Percentiles rank a stretch among this genome's conserved stretches.
Conservation (phyloP, 1,284 basidiomycete species). For the Moesziomyces antarcticus region DNA sequence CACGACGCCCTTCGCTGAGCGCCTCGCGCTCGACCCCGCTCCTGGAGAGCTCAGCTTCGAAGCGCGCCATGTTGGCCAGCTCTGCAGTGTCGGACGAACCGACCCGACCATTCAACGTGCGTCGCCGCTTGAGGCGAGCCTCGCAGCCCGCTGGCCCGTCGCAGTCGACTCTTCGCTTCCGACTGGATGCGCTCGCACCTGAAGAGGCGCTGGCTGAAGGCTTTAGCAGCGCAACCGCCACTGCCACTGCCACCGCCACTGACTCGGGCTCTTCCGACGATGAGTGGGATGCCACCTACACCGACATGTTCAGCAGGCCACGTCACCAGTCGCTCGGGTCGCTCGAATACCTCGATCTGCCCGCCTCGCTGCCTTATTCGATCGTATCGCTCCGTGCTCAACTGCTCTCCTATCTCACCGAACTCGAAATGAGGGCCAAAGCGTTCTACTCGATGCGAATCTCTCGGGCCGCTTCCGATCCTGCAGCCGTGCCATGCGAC, state of each 20-base stretch:
- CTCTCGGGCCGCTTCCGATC: slow-evolving; percentile 9
- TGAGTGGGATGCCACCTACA: slow-evolving; percentile 22
- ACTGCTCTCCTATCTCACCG: slow-evolving; percentile 46
- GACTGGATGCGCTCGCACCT: slow-evolving; percentile 7
- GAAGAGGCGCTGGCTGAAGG: slow-evolving; percentile 23
- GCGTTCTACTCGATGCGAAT: slow-evolving; percentile 40
- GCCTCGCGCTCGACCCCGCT: slow-evolving; percentile 31
- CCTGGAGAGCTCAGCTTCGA: slow-evolving; percentile 11
- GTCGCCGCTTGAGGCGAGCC: slow-evolving; percentile 28
- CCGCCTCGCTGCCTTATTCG: slow-evolving; percentile 51
- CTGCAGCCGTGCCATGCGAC: not conserved
- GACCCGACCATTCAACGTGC: slow-evolving; percentile 36
- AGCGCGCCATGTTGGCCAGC: slow-evolving; percentile 1
- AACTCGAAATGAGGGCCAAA: slow-evolving; percentile 47
- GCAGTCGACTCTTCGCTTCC: slow-evolving; percentile 12
- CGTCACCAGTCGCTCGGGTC: slow-evolving; percentile 28
- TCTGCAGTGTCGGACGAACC: slow-evolving; percentile 22
- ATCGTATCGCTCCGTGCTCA: slow-evolving; percentile 51
- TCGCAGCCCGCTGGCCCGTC: slow-evolving; percentile 29
- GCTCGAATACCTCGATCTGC: slow-evolving; percentile 55
- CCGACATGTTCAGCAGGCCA: slow-evolving; percentile 2
- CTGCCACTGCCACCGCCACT: slow-evolving; percentile 19
- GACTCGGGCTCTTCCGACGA: slow-evolving; percentile 46
- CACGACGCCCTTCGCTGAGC: slow-evolving; percentile 34
- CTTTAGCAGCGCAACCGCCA: slow-evolving; percentile 26